phyloP scores from a whole-genome alignment of 164 flowering plant genomes.

The Platanus orientalis region DNA sequence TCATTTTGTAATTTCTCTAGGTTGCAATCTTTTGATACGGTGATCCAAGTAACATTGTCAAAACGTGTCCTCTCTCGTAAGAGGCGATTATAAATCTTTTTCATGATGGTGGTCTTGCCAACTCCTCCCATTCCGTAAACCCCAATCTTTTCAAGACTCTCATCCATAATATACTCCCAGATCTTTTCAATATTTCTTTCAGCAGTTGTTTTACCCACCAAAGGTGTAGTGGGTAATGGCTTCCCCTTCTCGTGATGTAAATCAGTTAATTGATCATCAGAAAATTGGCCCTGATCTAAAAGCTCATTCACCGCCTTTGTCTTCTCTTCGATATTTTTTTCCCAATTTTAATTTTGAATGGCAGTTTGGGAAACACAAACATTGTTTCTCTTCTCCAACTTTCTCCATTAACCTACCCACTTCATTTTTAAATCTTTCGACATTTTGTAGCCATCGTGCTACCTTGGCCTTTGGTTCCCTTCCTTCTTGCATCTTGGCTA shows the following conservation, averaged over 20 bases:
- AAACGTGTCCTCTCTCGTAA: too few relatives aligned
- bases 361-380: background rate
- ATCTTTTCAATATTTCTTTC: background rate
- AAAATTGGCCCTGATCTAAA: background rate
- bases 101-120: too few relatives aligned
- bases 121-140: too few relatives aligned
- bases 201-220: constrained; percentile 1
- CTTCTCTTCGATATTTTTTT: background rate
- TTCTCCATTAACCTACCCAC: background rate
- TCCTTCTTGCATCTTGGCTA: background rate
- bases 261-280: background rate
- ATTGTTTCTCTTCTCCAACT: background rate
- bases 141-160: constrained; percentile 8
- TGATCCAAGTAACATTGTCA: too few relatives aligned
- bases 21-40: too few relatives aligned
- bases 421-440: background rate
- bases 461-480: constrained; percentile 3
- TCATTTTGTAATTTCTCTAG: too few relatives aligned
- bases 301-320: constrained; percentile 3
- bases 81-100: too few relatives aligned
- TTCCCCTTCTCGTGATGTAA: background rate
- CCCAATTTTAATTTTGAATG: background rate
- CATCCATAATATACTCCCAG: constrained; percentile 5
- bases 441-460: constrained; percentile 8
- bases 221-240: background rate